A percentile compares a stretch with the other conserved stretches of the same genome.
Conservation (phyloP, 2,329 filamentous ascomycete genomes). For the Fusarium chaquense region DNA sequence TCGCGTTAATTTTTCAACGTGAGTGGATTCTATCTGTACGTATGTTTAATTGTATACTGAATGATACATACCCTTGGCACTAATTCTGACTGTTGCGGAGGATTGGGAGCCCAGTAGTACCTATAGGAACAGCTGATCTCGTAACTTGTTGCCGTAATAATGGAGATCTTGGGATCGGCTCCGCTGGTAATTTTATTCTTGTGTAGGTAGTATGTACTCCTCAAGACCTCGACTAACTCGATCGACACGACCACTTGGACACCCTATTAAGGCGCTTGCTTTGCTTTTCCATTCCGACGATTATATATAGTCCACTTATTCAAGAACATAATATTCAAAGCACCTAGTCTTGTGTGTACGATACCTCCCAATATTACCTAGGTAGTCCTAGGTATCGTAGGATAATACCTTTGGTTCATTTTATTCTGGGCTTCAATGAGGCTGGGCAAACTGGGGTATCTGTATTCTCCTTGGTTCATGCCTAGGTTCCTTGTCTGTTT, state of each 20-base stretch:
- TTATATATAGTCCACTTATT: not conserved
- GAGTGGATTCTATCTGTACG: not conserved
- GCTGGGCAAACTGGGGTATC: conserved; percentile 34
- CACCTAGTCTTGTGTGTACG: not conserved
- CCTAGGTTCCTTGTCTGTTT: conserved; percentile 19
- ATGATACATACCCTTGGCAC: conserved; percentile 15
- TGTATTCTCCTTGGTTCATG: conserved; percentile 20
- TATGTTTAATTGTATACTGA: not conserved
- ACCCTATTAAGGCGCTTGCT: not conserved
- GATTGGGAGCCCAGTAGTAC: not conserved
- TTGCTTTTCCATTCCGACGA: not conserved
- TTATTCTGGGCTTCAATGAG: conserved; percentile 21
- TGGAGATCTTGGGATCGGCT: conserved; percentile 21
- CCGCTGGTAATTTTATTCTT: conserved; percentile 37
- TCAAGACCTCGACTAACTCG: not conserved
- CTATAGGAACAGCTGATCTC: conserved; percentile 16
- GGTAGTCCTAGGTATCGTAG: not conserved
- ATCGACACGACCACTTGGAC: conserved; percentile 1
- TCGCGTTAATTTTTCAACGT: conserved; percentile 9
- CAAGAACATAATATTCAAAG: not conserved
- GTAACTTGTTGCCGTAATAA: conserved; percentile 26
- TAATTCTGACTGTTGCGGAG: conserved; percentile 5
- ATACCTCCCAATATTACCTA: not conserved
- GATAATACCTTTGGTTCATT: not conserved
- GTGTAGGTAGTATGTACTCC: not conserved